Percentiles rank a stretch among this genome's conserved stretches.
Evolutionary conservation across 371 early-diverging fungal genomes (phyloP).

Genomic region (Phascolomyces articulosus): DNA sequence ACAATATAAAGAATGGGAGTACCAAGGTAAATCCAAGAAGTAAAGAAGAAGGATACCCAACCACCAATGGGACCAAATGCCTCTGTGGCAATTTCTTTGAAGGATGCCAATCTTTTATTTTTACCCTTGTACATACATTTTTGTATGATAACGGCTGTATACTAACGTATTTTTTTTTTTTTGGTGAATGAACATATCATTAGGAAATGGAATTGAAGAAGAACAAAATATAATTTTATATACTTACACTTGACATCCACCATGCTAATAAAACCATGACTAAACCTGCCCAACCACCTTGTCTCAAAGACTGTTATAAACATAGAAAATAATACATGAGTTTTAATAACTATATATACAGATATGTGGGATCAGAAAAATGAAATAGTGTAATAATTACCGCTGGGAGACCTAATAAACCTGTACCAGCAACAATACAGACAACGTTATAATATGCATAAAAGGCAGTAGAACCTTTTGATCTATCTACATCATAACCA

Average conservation of each 20-base stretch:
- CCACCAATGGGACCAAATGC: conserved; percentile 44
- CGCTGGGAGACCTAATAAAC: conserved; percentile 70
- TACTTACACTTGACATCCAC: conserved; percentile 55
- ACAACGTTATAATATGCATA: conserved; percentile 67
- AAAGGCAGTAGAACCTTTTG: background rate
- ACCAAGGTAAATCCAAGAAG: conserved; percentile 58
- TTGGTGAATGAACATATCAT: too few relatives aligned
- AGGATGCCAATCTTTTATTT: conserved; percentile 38
- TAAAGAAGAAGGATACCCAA: conserved; percentile 55
- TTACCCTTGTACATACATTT: conserved; percentile 38
- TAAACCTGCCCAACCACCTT: conserved; percentile 82
- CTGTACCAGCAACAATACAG: conserved; percentile 87
- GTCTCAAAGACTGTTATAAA: too few relatives aligned
- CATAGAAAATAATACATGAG: conserved; percentile 54
- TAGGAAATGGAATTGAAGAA: too few relatives aligned
- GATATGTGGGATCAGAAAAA: too few relatives aligned
- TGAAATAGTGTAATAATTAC: background rate
- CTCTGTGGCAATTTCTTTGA: conserved; percentile 42
- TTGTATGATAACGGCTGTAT: conserved; percentile 35
- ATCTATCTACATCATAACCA: background rate
- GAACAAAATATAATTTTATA: background rate
- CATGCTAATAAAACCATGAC: conserved; percentile 74
- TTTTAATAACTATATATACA: too few relatives aligned
- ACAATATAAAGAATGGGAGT: conserved; percentile 62
- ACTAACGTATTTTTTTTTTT: conserved; percentile 16